These are phyloP conservation scores for Cordyceps javanica DNA, from an alignment of 2,329 filamentous ascomycete genomes.

Conservation along the genomic window DNA sequence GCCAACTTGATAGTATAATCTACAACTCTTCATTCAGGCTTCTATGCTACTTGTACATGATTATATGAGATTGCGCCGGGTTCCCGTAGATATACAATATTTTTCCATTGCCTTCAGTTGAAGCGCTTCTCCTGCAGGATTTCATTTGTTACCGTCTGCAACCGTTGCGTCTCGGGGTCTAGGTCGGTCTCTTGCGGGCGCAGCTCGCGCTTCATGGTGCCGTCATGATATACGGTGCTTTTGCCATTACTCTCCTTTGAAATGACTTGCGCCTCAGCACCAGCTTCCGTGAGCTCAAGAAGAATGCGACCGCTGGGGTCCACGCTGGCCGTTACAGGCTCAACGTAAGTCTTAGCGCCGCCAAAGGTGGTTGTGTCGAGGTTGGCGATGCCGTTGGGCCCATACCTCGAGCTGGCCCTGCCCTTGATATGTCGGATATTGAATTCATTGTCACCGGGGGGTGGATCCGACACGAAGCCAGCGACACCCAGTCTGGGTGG, in stretches of 20 bases:
- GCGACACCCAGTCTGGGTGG: slow-evolving; percentile 45
- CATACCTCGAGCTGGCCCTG: slow-evolving; percentile 18
- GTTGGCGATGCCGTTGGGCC: slow-evolving; percentile 30
- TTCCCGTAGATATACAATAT: slow-evolving; percentile 21
- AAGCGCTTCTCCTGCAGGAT: background rate
- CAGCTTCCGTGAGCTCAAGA: slow-evolving; percentile 36
- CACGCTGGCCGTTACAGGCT: slow-evolving; percentile 36
- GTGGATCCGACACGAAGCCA: slow-evolving; percentile 44
- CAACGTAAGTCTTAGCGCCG: slow-evolving; percentile 49
- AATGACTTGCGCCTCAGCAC: slow-evolving; percentile 35
- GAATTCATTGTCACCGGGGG: slow-evolving; percentile 37
- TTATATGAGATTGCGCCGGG: slow-evolving; percentile 21
- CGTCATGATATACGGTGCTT: slow-evolving; percentile 26
- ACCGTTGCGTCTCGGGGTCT: background rate
- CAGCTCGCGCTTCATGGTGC: slow-evolving; percentile 16
- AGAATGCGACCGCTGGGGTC: slow-evolving; percentile 45
- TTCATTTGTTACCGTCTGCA: background rate
- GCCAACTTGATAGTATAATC: background rate
- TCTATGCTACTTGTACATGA: slow-evolving; percentile 26
- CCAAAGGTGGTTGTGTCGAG: slow-evolving; percentile 44
- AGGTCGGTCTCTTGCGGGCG: background rate
- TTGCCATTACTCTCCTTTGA: slow-evolving; percentile 39
- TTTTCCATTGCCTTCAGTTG: background rate
- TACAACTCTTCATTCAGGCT: slow-evolving; percentile 17
- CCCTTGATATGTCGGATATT: slow-evolving; percentile 24